A percentile compares a stretch with the other conserved stretches of the same genome.
Conservation (phyloP, 116 monocot genomes). For the Posidonia oceanica region DNA sequence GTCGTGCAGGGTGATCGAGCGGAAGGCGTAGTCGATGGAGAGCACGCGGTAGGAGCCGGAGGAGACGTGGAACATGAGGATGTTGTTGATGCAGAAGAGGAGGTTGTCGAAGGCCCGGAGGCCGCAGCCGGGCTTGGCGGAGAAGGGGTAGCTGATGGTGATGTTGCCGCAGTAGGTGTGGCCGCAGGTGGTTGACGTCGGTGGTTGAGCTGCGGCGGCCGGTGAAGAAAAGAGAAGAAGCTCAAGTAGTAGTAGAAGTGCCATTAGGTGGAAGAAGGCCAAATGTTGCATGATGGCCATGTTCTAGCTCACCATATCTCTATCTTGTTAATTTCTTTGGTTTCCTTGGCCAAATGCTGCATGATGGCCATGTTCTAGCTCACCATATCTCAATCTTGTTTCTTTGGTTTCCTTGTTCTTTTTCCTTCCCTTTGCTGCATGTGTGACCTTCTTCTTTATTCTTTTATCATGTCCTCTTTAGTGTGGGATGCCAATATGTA, state of each 20-base stretch:
- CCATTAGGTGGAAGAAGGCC: not conserved
- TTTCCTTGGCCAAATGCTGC: not conserved
- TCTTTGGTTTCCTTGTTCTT: no score
- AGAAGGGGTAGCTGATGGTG: conserved; percentile 77
- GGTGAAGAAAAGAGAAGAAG: not conserved
- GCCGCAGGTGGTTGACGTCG: conserved; percentile 6
- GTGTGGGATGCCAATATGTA: no score
- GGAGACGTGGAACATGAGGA: conserved; percentile 68
- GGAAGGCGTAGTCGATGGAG: conserved; percentile 76
- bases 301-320: no score
- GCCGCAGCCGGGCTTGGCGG: conserved; percentile 47
- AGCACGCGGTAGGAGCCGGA: conserved; percentile 76
- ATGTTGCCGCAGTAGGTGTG: conserved; percentile 79
- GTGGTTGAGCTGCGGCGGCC: no score
- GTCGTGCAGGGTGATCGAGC: conserved; percentile 58
- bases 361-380: no score
- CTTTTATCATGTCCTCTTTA: no score
- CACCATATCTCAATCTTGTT: no score
- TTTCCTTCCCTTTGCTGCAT: no score
- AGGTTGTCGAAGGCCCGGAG: conserved; percentile 63
- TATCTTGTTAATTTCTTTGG: no score
- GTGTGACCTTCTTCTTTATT: no score
- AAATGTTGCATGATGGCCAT: not conserved
- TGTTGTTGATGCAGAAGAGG: conserved; percentile 80
- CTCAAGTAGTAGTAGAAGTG: not conserved